Evolutionary conservation across 2,329 filamentous ascomycete genomes (phyloP).

Genomic region (Ophiocordyceps polyrhachis-furcata): DNA sequence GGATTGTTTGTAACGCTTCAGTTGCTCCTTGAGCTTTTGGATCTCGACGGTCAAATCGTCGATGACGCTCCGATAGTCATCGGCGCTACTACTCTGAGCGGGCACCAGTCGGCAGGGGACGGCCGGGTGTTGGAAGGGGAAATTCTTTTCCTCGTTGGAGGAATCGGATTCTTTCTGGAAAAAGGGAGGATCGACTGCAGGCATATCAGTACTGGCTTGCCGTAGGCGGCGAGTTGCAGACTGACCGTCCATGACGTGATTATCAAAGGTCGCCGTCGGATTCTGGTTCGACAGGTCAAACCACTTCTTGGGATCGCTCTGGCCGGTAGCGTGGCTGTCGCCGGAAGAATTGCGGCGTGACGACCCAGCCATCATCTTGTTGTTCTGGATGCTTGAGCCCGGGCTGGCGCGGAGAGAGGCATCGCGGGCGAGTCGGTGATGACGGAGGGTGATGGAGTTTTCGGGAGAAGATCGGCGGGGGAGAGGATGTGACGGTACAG

Average conservation of each 20-base stretch:
- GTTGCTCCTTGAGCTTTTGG: constrained; percentile 53
- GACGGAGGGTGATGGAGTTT: constrained; percentile 26
- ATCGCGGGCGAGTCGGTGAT: constrained; percentile 27
- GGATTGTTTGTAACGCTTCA: constrained; percentile 51
- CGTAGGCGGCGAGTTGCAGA: not conserved
- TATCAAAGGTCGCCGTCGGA: constrained; percentile 21
- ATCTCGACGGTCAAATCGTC: constrained; percentile 77
- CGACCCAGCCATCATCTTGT: constrained; percentile 6
- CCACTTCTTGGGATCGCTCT: constrained; percentile 34
- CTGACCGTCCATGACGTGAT: constrained; percentile 28
- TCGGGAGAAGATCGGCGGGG: constrained; percentile 25
- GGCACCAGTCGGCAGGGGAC: constrained; percentile 12
- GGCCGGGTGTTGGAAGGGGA: constrained; percentile 7
- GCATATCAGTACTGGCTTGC: not conserved
- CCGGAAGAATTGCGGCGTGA: constrained; percentile 24
- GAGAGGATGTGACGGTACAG: constrained; percentile 16
- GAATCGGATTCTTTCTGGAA: constrained; percentile 34
- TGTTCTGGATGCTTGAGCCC: constrained; percentile 7
- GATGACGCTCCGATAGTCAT: constrained; percentile 67
- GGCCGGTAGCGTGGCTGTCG: constrained; percentile 27
- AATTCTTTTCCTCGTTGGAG: constrained; percentile 25
- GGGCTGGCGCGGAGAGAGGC: constrained; percentile 13
- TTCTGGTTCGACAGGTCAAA: constrained; percentile 35
- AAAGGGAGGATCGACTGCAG: constrained; percentile 32
- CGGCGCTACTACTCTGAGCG: constrained; percentile 41